phyloP scores from a whole-genome alignment of 202 grass and related monocot species.

The Carex arenaria region DNA sequence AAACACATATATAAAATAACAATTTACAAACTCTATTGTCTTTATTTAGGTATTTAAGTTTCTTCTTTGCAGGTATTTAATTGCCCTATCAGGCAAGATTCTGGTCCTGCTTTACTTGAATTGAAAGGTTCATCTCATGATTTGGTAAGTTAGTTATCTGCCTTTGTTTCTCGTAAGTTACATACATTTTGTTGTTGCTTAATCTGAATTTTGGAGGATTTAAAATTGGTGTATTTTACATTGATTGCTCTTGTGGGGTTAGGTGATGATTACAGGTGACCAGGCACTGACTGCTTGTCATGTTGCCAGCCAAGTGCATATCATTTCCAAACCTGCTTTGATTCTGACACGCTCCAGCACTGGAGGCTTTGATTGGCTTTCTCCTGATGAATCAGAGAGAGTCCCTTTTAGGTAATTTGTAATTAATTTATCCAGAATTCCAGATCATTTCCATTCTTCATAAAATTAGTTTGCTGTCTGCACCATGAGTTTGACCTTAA shows the following conservation, averaged over 20 bases:
- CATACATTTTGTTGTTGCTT: neutral
- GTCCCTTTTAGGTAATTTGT: conserved; percentile 61
- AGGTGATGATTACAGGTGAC: conserved; percentile 99
- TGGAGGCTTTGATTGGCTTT: conserved; percentile 78
- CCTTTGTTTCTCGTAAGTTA: neutral
- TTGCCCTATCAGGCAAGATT: conserved; percentile 91
- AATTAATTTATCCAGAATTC: neutral
- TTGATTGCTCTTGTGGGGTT: conserved; percentile 26
- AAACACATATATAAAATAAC: neutral
- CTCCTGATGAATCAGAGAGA: conserved; percentile 88
- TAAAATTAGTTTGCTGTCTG: neutral
- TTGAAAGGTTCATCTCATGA: conserved; percentile 92
- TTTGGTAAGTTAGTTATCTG: conserved; percentile 56
- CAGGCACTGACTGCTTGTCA: conserved; percentile 97
- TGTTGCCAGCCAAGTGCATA: conserved; percentile 96
- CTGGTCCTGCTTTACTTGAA: conserved; percentile 68
- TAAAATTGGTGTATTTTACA: conserved; percentile 21
- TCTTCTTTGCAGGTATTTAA: conserved; percentile 67
- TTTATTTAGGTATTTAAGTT: neutral
- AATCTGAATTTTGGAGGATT: conserved; percentile 9
- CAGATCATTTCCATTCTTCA: neutral
- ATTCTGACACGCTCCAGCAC: conserved; percentile 61
- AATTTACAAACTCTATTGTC: neutral
- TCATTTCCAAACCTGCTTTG: conserved; percentile 70
- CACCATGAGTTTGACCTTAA: conserved; percentile 2